phyloP scores from a whole-genome alignment of 345 rosid species.

The Clarkia xantiana region DNA sequence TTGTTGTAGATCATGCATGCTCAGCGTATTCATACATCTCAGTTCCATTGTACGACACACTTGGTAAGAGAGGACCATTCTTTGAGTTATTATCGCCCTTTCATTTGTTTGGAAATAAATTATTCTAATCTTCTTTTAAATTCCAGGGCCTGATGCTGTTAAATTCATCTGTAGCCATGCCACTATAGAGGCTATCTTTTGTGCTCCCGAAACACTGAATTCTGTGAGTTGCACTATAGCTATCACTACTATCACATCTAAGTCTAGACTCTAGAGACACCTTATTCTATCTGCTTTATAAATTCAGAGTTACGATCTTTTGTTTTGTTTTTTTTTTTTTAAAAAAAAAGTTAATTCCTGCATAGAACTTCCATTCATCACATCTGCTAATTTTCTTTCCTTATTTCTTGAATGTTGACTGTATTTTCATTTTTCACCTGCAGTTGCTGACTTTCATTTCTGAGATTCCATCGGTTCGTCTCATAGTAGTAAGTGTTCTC shows the following conservation, averaged over 20 bases:
- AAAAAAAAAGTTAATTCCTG: too few species aligned
- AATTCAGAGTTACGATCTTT: too few species aligned
- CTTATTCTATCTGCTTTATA: too few species aligned
- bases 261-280: constrained; percentile 1
- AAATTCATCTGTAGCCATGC: constrained; percentile 67
- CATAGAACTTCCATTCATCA: too few species aligned
- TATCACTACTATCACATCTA: neutral
- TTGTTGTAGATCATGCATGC: constrained; percentile 88
- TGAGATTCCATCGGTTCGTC: constrained; percentile 58
- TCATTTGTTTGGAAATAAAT: constrained; percentile 5
- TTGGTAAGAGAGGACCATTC: constrained; percentile 34
- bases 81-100: neutral
- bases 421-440: constrained; percentile 12
- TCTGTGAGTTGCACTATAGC: constrained; percentile 33
- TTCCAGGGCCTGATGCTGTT: constrained; percentile 82
- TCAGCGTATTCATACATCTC: constrained; percentile 82
- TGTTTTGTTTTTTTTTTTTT: too few species aligned
- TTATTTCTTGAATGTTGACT: neutral
- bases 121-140: constrained; percentile 3
- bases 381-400: neutral
- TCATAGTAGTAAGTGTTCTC: constrained; percentile 51
- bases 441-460: constrained; percentile 70
- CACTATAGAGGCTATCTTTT: constrained; percentile 60
- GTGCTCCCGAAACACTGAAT: constrained; percentile 65
- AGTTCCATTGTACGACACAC: constrained; percentile 87